Evolutionary conservation across 164 flowering plant genomes (phyloP), one percentile per base, ranked within the genome.

Genomic region (Annona cherimola): DNA sequence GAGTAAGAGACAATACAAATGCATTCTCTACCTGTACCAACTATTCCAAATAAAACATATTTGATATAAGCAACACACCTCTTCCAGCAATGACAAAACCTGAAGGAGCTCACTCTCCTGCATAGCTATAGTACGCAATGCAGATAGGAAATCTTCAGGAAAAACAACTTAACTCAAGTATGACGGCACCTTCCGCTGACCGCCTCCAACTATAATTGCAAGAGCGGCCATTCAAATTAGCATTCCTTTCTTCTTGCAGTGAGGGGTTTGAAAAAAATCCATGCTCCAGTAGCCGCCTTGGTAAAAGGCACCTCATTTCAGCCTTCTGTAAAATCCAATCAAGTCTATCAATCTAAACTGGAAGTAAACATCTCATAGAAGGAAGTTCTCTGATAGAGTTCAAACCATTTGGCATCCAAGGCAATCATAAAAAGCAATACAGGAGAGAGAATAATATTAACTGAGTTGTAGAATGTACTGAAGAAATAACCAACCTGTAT

Each of bases 111-210:
- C 92, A 50, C 82, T 81, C 79, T 92, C 96, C 61, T 83, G 79
- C 97, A 93, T 91, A 72, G 98, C 89, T 64, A 93, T 81, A 63
- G 97, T 96, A 79, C 99, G 88, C 81, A 96, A 84, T 59, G 93
- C 85, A 80, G 89, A 83, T 73, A 96, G 67, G 75, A 96, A 90
- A 6, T 86, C 87, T 62, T 89, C 98, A 14, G 99, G 97, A 74
- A 96, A 92, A 76, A 96, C 72, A 93, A 80, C 79, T 89, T 86
- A 74, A 74, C 77, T 79, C 39, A 83, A 44, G 74, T 96, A 93
- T 14, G 97, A 82, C 1, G 99, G 97, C 7, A 70, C 84, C 84
- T 78, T 89, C 63, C 99, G 93, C 72, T 82, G 82, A 69, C 98
- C 99, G 81, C 93, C 93, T 84, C 99, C 98, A 93, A 81, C 95